Base-by-base conservation (phyloP, 2,329 filamentous ascomycete genomes). In the Acephala macrosclerotiorum region DNA sequence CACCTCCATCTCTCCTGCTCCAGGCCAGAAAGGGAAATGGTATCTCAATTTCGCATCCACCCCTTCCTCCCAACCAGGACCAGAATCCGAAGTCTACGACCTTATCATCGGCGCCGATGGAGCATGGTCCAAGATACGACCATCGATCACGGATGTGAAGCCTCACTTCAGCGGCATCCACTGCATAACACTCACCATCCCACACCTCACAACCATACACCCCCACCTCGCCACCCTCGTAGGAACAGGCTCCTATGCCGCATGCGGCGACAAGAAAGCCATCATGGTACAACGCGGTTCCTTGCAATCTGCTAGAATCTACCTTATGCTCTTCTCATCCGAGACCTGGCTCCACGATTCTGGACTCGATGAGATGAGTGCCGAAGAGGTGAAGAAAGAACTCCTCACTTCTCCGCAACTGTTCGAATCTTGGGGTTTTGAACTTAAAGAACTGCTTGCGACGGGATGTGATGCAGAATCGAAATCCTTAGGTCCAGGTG, bases 41-140 rank as follows among this genome's bases (percentile, higher is more conserved):
- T 18, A 47, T 18, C 29, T 33, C 4, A 33, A 33, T 9, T 33
- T 33, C 29, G 29, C 29, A 5, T 33, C 29, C 29, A 33, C 4
- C 29, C 29, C 29, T 33, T 33, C 29, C 29, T 33, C 29, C 4
- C 4, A 33, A 4, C 9, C 22, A 22, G n/a, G 47, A n/a, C 8
- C 56, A 4, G n/a, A 20, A 26, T 6, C 25, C 12, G 20, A 58
- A 12, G 20, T 22, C 12, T 80, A 75, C 51, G 80, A 80, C 63
- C 60, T 80, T 5, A 74, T 79, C 14, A 71, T 80, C 26, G 79
- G 79, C 18, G 93, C 77, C 0, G 77, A 78, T 68, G 80, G 80
- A 7, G 77, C 79, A 2, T 80, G 78, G 77, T 77, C 71, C 18
- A 77, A 73, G 47, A 70, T 81, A 2, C 77, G 82, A 5, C 16